These are phyloP conservation scores for Phytophthora cactorum DNA, from an alignment of 352 stramenopile species.

Conservation along the genomic window DNA sequence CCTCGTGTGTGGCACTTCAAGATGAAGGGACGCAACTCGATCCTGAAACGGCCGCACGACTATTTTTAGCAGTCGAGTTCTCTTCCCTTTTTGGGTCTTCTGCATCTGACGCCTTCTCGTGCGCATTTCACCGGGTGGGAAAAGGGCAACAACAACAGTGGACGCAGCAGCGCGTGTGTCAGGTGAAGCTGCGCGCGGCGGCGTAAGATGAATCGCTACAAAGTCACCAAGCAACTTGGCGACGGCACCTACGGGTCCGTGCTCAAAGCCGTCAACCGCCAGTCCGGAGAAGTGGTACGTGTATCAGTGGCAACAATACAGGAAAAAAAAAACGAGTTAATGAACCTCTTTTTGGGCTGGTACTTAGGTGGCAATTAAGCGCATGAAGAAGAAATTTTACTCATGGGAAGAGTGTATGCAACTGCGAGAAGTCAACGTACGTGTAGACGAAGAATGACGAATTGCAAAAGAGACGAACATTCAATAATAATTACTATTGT, in stretches of 20 bases:
- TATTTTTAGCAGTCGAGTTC: conserved; percentile 22
- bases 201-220: conserved; percentile 91
- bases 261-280: conserved; percentile 94
- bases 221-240: conserved; percentile 95
- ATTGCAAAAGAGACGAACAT: background rate
- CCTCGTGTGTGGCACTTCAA: conserved; percentile 15
- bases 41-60: conserved; percentile 27
- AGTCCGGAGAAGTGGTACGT: conserved; percentile 92
- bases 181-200: background rate
- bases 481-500: conserved; percentile 7
- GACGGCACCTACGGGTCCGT: conserved; percentile 97
- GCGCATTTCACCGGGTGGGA: conserved; percentile 9
- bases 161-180: background rate
- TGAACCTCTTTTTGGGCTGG: background rate
- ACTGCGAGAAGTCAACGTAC: conserved; percentile 96
- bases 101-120: conserved; percentile 20
- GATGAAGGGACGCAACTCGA: background rate
- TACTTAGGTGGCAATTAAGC: conserved; percentile 93
- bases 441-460: conserved; percentile 20
- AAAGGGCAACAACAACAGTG: conserved; percentile 33
- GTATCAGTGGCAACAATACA: background rate
- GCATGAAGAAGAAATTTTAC: conserved; percentile 98
- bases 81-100: conserved; percentile 24
- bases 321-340: background rate
- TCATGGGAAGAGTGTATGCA: conserved; percentile 97